Conservation (phyloP, 345 rosid species). For the Turritis glabra region DNA sequence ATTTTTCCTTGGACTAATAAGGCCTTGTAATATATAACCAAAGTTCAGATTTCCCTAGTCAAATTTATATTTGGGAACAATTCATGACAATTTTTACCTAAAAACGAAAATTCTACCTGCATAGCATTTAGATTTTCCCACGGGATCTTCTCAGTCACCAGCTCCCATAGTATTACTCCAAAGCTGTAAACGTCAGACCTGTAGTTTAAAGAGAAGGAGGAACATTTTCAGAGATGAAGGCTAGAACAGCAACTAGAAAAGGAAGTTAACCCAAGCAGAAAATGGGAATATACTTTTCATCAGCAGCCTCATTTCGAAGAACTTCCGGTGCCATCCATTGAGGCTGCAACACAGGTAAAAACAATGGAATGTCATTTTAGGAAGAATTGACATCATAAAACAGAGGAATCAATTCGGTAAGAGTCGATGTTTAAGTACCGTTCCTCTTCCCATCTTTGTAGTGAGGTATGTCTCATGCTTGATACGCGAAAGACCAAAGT, state of each 20-base stretch:
- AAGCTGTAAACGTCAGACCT: slow-evolving; percentile 94
- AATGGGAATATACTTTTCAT: slow-evolving; percentile 68
- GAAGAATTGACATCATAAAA: slow-evolving; percentile 17
- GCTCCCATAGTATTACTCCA: slow-evolving; percentile 95
- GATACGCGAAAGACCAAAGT: slow-evolving; percentile 95
- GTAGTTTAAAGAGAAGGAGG: slow-evolving; percentile 1
- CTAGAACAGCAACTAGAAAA: neutral
- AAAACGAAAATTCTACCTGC: slow-evolving; percentile 62
- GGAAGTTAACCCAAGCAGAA: slow-evolving; percentile 4
- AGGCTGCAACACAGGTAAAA: slow-evolving; percentile 57
- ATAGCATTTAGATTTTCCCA: slow-evolving; percentile 93
- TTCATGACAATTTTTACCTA: neutral
- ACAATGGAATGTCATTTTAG: slow-evolving; percentile 2
- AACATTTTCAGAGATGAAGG: slow-evolving; percentile 1
- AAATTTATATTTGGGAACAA: neutral
- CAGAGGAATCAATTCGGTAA: neutral
- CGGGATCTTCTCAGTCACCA: slow-evolving; percentile 91
- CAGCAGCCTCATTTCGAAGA: slow-evolving; percentile 88
- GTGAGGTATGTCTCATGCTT: slow-evolving; percentile 83
- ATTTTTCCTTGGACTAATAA: neutral
- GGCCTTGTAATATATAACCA: neutral
- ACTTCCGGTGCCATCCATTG: slow-evolving; percentile 99
- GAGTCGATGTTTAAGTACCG: slow-evolving; percentile 49
- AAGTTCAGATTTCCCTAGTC: neutral
- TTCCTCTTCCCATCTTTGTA: slow-evolving; percentile 88